Evolutionary conservation across 768 basidiomycete genomes (phyloP), one percentile per base, ranked within the genome.

Genomic region (Harrya chromipes): DNA sequence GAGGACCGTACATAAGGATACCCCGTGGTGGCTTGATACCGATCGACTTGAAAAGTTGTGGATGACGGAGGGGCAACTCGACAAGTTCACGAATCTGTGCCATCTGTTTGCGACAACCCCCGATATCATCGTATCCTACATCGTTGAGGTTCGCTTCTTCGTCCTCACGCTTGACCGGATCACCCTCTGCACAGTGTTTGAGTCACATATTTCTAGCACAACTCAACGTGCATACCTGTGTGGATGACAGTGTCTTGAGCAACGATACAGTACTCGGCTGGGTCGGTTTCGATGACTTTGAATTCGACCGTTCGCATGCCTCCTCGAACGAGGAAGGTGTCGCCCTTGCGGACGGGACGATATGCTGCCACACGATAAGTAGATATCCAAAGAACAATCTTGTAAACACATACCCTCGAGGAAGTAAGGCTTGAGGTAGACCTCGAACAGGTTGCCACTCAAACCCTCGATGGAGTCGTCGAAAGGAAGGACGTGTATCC

Each of bases 21-120:
- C 95, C 95, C 59, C 95, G 87, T 20, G 95, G 95, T 27, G 97
- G 97, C 71, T 98, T 99, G 82, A 99, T 99, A 83, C 97, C 97
- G 67, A 99, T 99, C 21, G 94, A 94, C 69, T 99, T 99, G 87
- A 98, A 99, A 13, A 99, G 82, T 73, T 98, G 94, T 37, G 97
- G 97, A 72, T 99, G 97, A 50, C 97, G 93, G 37, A 98, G 81
- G 27, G 97, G 97, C 4, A 99, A 79, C 71, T 99, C 97, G 57
- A 98, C 97, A 34, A 99, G 85, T 77, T 98, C 97, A 71, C 97
- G 94, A 54, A 99, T 98, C 70, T 98, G 95, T 4, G 95, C 95
- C 88, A 98, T 92, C 71, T 99, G 97, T 69, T 99, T 99, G 64
- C 97, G 84, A 77, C 95, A 97, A 36, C 97, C 97, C 74, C 97